These are phyloP conservation scores for Cryptococcus amylolentus DNA, from an alignment of 1,284 basidiomycete genomes.

Conservation along the genomic window DNA sequence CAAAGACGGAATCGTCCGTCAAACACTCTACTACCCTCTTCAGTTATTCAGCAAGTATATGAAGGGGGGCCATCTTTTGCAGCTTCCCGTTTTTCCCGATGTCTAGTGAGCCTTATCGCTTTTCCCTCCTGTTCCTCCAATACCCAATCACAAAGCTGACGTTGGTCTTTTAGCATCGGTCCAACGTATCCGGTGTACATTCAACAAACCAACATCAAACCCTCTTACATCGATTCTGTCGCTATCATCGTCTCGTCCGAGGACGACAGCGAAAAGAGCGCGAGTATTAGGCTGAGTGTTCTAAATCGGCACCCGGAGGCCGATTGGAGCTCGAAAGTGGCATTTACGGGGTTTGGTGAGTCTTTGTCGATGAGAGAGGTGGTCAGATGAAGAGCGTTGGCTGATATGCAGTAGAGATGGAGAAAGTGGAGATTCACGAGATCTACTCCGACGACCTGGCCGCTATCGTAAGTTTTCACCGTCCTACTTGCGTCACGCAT, in stretches of 20 bases:
- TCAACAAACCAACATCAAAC: constrained; percentile 26
- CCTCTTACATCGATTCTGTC: constrained; percentile 38
- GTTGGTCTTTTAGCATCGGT: constrained; percentile 20
- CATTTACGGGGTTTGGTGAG: constrained; percentile 26
- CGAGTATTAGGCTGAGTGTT: constrained; percentile 34
- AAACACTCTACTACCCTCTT: constrained; percentile 41
- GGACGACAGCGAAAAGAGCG: constrained; percentile 1
- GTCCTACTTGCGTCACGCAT: background rate
- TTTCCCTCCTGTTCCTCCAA: background rate
- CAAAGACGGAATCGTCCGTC: constrained; percentile 30
- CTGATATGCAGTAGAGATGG: constrained; percentile 14
- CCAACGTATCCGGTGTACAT: constrained; percentile 38
- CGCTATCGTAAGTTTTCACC: constrained; percentile 23
- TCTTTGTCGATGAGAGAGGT: constrained; percentile 5
- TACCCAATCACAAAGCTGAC: background rate
- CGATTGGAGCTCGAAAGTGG: constrained; percentile 27
- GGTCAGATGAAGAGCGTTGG: background rate
- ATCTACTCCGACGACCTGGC: constrained; percentile 40
- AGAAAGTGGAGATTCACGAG: constrained; percentile 30
- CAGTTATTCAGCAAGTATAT: constrained; percentile 38
- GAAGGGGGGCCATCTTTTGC: constrained; percentile 37
- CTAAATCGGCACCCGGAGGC: constrained; percentile 40
- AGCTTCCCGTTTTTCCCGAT: constrained; percentile 27
- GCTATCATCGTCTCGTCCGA: constrained; percentile 22
- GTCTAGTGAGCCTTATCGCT: constrained; percentile 24